These are phyloP conservation scores for Lepidium sativum DNA, from an alignment of 345 rosid genomes.

Conservation along the genomic window DNA sequence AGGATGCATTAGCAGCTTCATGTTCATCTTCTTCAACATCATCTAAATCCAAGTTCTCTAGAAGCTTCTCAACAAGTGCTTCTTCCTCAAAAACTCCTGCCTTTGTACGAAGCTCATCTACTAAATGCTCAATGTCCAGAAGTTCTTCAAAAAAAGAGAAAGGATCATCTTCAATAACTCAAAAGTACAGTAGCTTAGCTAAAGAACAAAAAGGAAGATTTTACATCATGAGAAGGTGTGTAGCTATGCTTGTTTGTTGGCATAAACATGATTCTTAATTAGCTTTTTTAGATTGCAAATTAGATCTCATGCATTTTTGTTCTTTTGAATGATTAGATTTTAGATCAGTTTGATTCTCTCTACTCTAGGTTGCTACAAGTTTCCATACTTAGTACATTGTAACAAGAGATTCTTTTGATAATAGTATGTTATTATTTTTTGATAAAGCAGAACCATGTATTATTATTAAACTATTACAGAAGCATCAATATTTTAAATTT, in stretches of 20 bases:
- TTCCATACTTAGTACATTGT: constrained; percentile 31
- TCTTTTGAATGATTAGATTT: neutral
- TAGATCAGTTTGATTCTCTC: constrained; percentile 25
- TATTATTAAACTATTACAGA: too few species aligned
- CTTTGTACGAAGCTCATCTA: constrained; percentile 42
- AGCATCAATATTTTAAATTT: neutral
- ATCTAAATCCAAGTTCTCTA: constrained; percentile 40
- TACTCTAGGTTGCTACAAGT: constrained; percentile 32
- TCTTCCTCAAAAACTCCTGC: constrained; percentile 55
- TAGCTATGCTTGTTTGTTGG: constrained; percentile 99
- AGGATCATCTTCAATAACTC: constrained; percentile 52
- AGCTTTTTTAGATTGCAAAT: neutral
- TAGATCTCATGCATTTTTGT: constrained; percentile 16
- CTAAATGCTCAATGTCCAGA: constrained; percentile 38
- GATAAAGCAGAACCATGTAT: too few species aligned
- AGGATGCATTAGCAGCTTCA: constrained; percentile 32
- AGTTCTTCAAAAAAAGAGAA: constrained; percentile 56
- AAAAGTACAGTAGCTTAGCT: constrained; percentile 76
- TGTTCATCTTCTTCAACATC: constrained; percentile 30
- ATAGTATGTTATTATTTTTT: constrained; percentile 21
- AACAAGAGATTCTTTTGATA: constrained; percentile 31
- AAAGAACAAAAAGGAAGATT: constrained; percentile 93
- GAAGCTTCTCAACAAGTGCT: constrained; percentile 66
- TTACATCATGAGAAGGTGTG: constrained; percentile 94
- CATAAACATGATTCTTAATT: constrained; percentile 76